Conservation (phyloP, 2,329 filamentous ascomycete species). For the Xylariomycetidae sp. region DNA sequence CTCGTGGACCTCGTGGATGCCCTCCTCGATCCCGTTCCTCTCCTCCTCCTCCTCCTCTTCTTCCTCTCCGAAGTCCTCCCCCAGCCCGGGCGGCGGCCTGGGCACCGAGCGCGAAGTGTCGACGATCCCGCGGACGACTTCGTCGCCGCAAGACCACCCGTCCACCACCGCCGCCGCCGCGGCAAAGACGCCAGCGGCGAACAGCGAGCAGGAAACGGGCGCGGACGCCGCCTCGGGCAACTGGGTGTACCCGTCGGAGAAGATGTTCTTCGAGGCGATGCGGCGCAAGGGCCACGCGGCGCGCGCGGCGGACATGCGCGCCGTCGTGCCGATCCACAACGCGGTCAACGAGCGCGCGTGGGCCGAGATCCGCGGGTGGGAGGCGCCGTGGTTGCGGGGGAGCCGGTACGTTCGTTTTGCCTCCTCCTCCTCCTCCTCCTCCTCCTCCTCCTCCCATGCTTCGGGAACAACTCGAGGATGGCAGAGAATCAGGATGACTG, state of each 20-base stretch:
- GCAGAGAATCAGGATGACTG: neutral
- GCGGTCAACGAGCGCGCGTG: slow-evolving; percentile 96
- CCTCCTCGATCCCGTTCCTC: slow-evolving; percentile 35
- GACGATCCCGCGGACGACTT: slow-evolving; percentile 62
- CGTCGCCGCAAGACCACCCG: slow-evolving; percentile 30
- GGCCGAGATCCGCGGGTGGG: slow-evolving; percentile 88
- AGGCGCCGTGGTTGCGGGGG: slow-evolving; percentile 56
- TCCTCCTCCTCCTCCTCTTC: slow-evolving; percentile 31
- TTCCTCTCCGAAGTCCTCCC: slow-evolving; percentile 5
- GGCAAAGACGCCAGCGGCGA: slow-evolving; percentile 36
- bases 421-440: neutral
- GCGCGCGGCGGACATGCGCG: slow-evolving; percentile 70
- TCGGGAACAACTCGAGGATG: too few species aligned
- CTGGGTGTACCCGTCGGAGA: slow-evolving; percentile 95
- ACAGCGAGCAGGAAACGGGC: slow-evolving; percentile 73
- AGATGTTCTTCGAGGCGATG: slow-evolving; percentile 98
- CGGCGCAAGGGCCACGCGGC: slow-evolving; percentile 79
- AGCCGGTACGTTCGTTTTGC: slow-evolving; percentile 44
- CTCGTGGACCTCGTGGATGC: slow-evolving; percentile 40
- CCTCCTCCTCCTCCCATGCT: neutral
- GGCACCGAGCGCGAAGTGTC: slow-evolving; percentile 68
- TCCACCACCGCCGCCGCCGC: slow-evolving; percentile 33
- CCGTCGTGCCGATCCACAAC: slow-evolving; percentile 95
- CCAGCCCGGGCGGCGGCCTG: slow-evolving; percentile 32
- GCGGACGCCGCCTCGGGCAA: slow-evolving; percentile 67